A percentile compares a stretch with the other conserved stretches of the same genome.
These are phyloP conservation scores for Naematelia encephala DNA, from an alignment of 768 basidiomycete species.

Conservation along the genomic window DNA sequence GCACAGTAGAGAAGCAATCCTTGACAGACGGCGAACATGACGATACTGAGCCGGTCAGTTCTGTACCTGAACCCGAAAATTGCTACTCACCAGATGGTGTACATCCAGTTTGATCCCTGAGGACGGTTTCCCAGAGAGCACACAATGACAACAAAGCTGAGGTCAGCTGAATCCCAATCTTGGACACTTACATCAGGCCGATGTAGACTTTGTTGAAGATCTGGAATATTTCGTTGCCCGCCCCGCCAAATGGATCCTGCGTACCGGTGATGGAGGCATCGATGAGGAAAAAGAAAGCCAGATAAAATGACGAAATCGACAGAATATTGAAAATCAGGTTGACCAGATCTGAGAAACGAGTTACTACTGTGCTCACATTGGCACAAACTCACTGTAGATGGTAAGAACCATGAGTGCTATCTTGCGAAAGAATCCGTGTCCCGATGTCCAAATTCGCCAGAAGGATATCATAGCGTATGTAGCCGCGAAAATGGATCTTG, in stretches of 20 bases:
- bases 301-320: conserved; percentile 49
- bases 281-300: conserved; percentile 69
- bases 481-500: conserved; percentile 41
- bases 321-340: conserved; percentile 48
- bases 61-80: conserved; percentile 36
- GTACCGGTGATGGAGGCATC: conserved; percentile 67
- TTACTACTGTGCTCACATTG: not conserved
- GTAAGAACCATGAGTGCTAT: conserved; percentile 38
- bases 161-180: not conserved
- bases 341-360: conserved; percentile 22
- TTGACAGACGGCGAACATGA: conserved; percentile 40
- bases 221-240: conserved; percentile 70
- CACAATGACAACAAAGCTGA: conserved; percentile 36
- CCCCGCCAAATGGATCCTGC: conserved; percentile 71
- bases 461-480: conserved; percentile 44
- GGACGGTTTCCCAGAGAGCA: conserved; percentile 84
- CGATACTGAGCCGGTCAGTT: conserved; percentile 24
- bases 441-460: conserved; percentile 46
- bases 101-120: conserved; percentile 79
- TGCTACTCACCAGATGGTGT: conserved; percentile 60
- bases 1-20: conserved; percentile 80
- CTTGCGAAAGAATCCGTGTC: conserved; percentile 47
- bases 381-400: conserved; percentile 37
- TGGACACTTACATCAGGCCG: conserved; percentile 71
- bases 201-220: conserved; percentile 78